Base-by-base conservation (phyloP, 2,329 filamentous ascomycete species). In the Alternaria sp. region DNA sequence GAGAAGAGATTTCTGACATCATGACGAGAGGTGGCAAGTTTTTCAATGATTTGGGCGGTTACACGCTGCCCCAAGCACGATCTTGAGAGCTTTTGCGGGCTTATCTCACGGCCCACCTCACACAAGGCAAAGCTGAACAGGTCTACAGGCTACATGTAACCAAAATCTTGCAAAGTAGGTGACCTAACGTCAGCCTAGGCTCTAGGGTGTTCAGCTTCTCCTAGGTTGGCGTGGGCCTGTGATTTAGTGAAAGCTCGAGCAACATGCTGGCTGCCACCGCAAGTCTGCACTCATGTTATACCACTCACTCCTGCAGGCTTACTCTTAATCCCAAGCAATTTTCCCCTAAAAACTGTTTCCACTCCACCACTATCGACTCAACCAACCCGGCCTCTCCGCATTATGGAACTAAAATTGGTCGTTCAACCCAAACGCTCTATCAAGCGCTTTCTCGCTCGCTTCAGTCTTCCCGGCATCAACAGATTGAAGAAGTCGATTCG, bases 31-130 rank as follows among this genome's bases (percentile, higher is more conserved):
- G 74, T 4, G 74, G 74, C 8, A 74, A 73, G 60, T 78, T 80
- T 54, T 79, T 80, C 51, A 72, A 74, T 23, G 71, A 74, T 6
- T 67, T 79, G 56, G 77, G 77, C 9, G 78, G 78, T 3, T 80
- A 80, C 50, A 74, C 74, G 10, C 50, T 80, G 19, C 78, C 77
- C 10, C 76, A 74, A 46, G 65, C 68, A 7, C 67, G 69, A 4
- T 58, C 44, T 9, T 71, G 28, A 66, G 36, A 25, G 30, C 30
- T 25, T 15, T 40, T 30, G 32, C 47, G 9, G 28, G 25, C 17
- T 50, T 30, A 4, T 30, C 8, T 13, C n/a, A 50, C 28, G 28
- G 28, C 28, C 28, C 5, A 30, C 28, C 28, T 30, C 28, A 30
- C 3, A 30, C 11, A 30, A 30, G 11, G 28, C 28, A 30, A 30